phyloP scores from a whole-genome alignment of 306 rosid species.

The Rosa chinensis region DNA sequence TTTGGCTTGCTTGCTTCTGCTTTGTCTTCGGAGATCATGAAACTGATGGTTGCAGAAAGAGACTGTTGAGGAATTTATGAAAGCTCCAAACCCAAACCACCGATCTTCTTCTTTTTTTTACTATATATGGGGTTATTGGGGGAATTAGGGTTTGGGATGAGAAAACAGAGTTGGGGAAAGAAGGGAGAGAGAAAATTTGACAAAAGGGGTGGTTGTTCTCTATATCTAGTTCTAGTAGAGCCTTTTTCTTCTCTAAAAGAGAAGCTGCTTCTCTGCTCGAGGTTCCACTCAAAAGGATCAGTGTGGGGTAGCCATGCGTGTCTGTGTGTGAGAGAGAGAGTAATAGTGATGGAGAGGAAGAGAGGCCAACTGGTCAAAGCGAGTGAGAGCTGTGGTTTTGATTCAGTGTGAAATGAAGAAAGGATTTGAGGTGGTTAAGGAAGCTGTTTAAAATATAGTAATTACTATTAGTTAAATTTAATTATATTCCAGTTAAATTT shows the following conservation, averaged over 20 bases:
- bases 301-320: slow-evolving; percentile 55
- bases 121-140: not conserved
- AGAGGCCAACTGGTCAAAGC: slow-evolving; percentile 45
- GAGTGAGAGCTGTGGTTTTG: slow-evolving; percentile 46
- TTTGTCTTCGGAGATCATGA: slow-evolving; percentile 42
- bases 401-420: slow-evolving; percentile 40
- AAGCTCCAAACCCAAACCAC: slow-evolving; percentile 17
- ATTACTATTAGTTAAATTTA: not conserved
- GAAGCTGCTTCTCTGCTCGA: slow-evolving; percentile 38
- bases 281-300: slow-evolving; percentile 50
- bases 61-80: slow-evolving; percentile 7
- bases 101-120: slow-evolving; percentile 8
- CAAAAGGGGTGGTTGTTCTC: slow-evolving; percentile 4
- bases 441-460: not conserved
- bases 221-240: not conserved
- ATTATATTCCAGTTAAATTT: not conserved
- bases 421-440: slow-evolving; percentile 10
- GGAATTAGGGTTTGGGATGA: slow-evolving; percentile 49
- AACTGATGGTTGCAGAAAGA: slow-evolving; percentile 32
- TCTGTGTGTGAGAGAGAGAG: slow-evolving; percentile 11
- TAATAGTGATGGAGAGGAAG: slow-evolving; percentile 11
- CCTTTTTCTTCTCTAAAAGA: slow-evolving; percentile 33
- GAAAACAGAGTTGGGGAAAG: not conserved
- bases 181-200: not conserved
- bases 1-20: slow-evolving; percentile 33